phyloP scores from a whole-genome alignment of 176 grass and related monocot species.

The Microstegium vimineum region DNA sequence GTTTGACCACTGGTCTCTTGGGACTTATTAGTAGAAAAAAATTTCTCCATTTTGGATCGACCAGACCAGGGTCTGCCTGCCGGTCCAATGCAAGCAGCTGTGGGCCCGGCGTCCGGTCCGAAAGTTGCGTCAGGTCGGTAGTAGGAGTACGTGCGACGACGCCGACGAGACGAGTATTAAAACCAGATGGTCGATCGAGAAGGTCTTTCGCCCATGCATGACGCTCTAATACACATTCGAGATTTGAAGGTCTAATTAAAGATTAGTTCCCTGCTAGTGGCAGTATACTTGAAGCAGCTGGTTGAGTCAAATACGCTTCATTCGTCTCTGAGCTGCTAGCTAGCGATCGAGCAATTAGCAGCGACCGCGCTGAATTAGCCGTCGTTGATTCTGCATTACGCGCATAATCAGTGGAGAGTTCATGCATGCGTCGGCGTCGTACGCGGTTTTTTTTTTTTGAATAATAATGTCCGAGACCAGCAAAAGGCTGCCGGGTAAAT shows the following conservation, averaged over 20 bases:
- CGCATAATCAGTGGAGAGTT: constrained; percentile 12
- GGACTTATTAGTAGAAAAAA: background rate
- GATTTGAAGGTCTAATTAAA: constrained; percentile 31
- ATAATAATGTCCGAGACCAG: background rate
- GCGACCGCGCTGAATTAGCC: background rate
- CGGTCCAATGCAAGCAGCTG: constrained; percentile 43
- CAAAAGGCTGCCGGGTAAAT: background rate
- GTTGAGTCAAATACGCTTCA: constrained; percentile 60
- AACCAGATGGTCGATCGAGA: constrained; percentile 28
- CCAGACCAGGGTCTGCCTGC: constrained; percentile 20
- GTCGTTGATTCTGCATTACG: constrained; percentile 3
- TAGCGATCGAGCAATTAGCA: constrained; percentile 6
- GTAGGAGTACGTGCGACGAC: background rate
- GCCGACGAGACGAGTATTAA: constrained; percentile 14
- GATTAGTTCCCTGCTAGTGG: background rate
- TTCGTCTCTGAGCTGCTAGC: constrained; percentile 8
- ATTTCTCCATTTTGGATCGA: background rate
- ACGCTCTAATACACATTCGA: background rate
- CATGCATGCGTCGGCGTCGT: background rate
- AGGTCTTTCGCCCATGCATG: constrained; percentile 24
- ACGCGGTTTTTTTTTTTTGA: too few relatives aligned
- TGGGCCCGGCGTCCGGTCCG: constrained; percentile 1
- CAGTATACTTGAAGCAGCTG: constrained; percentile 25
- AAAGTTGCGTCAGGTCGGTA: constrained; percentile 29
- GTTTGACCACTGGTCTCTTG: constrained; percentile 30